phyloP scores from a whole-genome alignment of 176 grass and related monocot genomes.

The Musa schizocarpa region DNA sequence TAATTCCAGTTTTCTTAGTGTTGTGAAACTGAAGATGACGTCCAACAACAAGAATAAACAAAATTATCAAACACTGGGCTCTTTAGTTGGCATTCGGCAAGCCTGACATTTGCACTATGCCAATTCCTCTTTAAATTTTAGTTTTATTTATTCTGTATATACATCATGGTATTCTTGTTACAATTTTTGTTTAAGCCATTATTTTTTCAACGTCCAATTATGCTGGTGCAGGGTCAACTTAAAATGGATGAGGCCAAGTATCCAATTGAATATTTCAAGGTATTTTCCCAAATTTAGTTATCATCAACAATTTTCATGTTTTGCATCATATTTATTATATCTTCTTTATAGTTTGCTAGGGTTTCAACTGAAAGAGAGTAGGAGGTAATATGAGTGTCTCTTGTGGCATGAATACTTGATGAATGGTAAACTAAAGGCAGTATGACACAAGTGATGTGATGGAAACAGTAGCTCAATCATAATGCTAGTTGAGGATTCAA shows the following conservation, averaged over 20 bases:
- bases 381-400: no score
- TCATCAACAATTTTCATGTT: background rate
- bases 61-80: background rate
- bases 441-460: no score
- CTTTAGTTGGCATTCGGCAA: background rate
- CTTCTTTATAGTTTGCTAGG: background rate
- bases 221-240: conserved; percentile 76
- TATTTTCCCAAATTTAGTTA: conserved; percentile 15
- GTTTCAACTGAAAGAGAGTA: no score
- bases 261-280: conserved; percentile 89
- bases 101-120: background rate
- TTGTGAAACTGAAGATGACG: background rate
- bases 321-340: background rate
- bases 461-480: no score
- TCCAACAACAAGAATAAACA: background rate
- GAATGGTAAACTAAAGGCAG: no score
- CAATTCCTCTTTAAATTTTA: background rate
- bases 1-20: background rate
- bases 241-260: conserved; percentile 76
- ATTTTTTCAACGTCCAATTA: background rate
- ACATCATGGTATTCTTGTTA: background rate
- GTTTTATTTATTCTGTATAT: background rate
- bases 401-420: no score
- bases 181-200: background rate
- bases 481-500: no score